Percentiles rank a stretch among this genome's conserved stretches.
phyloP scores from a whole-genome alignment of 2,329 filamentous ascomycete species.

The Penicillium sp. region DNA sequence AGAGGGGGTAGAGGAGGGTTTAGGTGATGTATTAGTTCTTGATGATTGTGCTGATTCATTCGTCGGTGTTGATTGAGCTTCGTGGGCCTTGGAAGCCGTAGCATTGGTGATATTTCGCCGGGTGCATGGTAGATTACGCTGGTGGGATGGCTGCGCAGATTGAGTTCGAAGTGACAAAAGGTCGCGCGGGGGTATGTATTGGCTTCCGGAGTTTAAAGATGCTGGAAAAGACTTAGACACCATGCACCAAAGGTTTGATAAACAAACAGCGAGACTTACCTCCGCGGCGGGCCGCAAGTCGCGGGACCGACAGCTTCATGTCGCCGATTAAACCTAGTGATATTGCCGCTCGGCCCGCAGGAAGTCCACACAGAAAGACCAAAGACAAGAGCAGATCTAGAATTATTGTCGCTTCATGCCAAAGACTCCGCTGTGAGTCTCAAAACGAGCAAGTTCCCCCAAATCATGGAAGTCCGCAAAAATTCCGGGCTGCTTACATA shows the following conservation, averaged over 20 bases:
- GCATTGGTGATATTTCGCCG: slow-evolving; percentile 21
- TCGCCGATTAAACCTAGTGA: slow-evolving; percentile 17
- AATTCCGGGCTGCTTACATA: slow-evolving; percentile 33
- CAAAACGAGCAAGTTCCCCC: not conserved
- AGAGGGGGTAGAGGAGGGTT: slow-evolving; percentile 6
- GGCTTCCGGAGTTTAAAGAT: not conserved
- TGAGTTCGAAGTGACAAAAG: not conserved
- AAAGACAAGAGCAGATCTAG: not conserved
- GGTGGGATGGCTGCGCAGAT: slow-evolving; percentile 1
- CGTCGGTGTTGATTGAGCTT: not conserved
- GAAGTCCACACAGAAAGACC: slow-evolving; percentile 3
- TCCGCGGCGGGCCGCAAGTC: slow-evolving; percentile 22
- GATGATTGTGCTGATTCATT: not conserved
- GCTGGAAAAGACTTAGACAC: not conserved
- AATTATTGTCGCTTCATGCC: slow-evolving; percentile 18
- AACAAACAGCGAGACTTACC: slow-evolving; percentile 12
- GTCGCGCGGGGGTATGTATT: not conserved
- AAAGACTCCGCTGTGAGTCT: slow-evolving; percentile 1
- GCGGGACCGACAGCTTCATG: slow-evolving; percentile 34
- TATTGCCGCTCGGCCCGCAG: slow-evolving; percentile 10
- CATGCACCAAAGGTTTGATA: slow-evolving; percentile 2
- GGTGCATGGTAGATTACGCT: slow-evolving; percentile 8
- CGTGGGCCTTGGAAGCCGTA: slow-evolving; percentile 1
- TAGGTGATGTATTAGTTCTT: not conserved
- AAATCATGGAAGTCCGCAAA: slow-evolving; percentile 14